Conservation (phyloP, 2,329 filamentous ascomycete genomes). For the Chaetomiaceae sp. region DNA sequence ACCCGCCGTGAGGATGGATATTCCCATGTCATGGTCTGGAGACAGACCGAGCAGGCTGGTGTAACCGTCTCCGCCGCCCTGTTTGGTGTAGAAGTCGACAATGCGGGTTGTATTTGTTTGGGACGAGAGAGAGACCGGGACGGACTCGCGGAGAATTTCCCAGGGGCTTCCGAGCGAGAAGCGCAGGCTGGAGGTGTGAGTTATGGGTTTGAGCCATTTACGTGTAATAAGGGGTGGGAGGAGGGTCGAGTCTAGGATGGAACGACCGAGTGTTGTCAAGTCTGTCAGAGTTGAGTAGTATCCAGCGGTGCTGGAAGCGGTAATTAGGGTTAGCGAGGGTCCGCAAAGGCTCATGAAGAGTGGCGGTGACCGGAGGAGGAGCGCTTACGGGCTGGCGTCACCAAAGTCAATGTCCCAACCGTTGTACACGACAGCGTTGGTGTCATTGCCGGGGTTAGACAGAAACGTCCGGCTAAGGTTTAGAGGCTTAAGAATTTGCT, state of each 20-base stretch:
- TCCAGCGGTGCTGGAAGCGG: slow-evolving; percentile 31
- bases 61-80: slow-evolving; percentile 24
- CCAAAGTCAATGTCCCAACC: slow-evolving; percentile 29
- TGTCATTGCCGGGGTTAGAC: slow-evolving; percentile 17
- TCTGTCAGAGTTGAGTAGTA: slow-evolving; percentile 15
- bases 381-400: slow-evolving; percentile 20
- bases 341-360: too few relatives aligned
- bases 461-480: slow-evolving; percentile 30
- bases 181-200: slow-evolving; percentile 34
- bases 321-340: not conserved
- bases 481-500: slow-evolving; percentile 30
- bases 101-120: slow-evolving; percentile 23
- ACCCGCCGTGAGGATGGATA: slow-evolving; percentile 25
- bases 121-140: not conserved
- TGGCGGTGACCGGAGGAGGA: too few relatives aligned
- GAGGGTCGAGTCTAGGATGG: slow-evolving; percentile 31
- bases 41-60: slow-evolving; percentile 18
- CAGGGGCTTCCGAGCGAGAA: slow-evolving; percentile 40
- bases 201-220: slow-evolving; percentile 38
- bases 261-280: slow-evolving; percentile 21
- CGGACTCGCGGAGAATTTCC: slow-evolving; percentile 36
- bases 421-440: slow-evolving; percentile 22
- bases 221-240: slow-evolving; percentile 34
- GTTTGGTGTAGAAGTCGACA: slow-evolving; percentile 27
- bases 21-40: slow-evolving; percentile 24